Evolutionary conservation across 257 asterid species (phyloP), one percentile per base, ranked within the genome.

Genomic region (Solanum clarkiae): DNA sequence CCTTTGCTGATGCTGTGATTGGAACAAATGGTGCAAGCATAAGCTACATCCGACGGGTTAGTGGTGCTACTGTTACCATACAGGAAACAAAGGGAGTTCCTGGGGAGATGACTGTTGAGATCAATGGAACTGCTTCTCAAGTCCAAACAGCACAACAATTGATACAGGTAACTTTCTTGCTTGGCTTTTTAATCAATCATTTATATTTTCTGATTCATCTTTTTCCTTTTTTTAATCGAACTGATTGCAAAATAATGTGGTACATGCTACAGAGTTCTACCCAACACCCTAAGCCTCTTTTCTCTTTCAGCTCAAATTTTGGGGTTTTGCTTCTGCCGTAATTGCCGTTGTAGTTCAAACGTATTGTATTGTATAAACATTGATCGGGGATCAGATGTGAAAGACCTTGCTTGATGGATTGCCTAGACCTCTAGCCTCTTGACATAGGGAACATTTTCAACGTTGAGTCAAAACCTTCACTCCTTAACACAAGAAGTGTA

Each of bases 51-150:
- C 91, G 99, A 72, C 92, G 97, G 90, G 94, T 90, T 16, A 96
- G 99, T 88, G 98, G 98, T 72, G 97, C 99, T 68, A 96, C 98
- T 24, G 97, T 96, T 63, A 91, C 98, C 86, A 92, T 96, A 86
- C 99, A 96, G 91, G 99, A 96, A 92, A 90, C 98, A 20, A 92
- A 94, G 87, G 98, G 98, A 56, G 94, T 90, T 85, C 99, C 99
- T 55, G 93, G 93, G 53, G 99, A 96, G 90, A 96, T 96, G 99
- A 96, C 99, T 0, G 98, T 95, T 84, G 99, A 96, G 93, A 96
- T 96, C 71, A 91, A 90, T 85, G 99, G 98, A 87, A 92, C 96
- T 89, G 92, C 98, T 88, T 92, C 97, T 82, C 99, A 95, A 91
- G 97, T 93, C 86, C 99, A 95, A 89, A 93, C 98, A 80, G 99